Evolutionary conservation across 2,329 filamentous ascomycete genomes (phyloP).

Genomic region (Penicillium sp.): DNA sequence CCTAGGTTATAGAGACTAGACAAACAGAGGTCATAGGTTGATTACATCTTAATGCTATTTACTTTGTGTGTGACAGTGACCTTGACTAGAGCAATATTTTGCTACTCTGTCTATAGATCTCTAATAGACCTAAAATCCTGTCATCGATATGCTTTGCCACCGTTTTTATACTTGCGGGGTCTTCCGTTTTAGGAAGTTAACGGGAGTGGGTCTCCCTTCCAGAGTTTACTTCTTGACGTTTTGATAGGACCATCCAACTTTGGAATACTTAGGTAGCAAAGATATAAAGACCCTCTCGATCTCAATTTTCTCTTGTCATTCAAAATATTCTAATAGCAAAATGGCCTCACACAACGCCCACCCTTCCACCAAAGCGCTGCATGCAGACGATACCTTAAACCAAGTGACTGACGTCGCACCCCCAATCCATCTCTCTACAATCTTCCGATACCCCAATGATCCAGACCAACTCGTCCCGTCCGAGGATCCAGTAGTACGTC

Average conservation of each 20-base stretch:
- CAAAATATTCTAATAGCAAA: background rate
- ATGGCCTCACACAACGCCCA: conserved; percentile 23
- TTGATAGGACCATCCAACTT: background rate
- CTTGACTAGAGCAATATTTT: no score
- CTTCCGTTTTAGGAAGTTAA: conserved; percentile 3
- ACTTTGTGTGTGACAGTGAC: background rate
- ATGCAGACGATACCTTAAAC: conserved; percentile 76
- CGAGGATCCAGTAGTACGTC: conserved; percentile 54
- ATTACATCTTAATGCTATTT: background rate
- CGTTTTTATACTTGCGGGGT: background rate
- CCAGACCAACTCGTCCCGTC: conserved; percentile 61
- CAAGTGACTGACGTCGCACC: conserved; percentile 76
- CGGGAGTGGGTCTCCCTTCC: background rate
- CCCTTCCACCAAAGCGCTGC: conserved; percentile 62
- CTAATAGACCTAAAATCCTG: background rate
- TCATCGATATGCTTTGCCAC: background rate
- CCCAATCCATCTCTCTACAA: conserved; percentile 85
- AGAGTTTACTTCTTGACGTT: background rate
- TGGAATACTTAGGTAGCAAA: background rate
- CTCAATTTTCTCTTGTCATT: background rate
- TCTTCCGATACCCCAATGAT: conserved; percentile 73
- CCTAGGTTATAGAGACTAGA: background rate
- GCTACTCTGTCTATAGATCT: no score
- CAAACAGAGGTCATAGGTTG: background rate
- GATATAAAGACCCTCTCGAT: background rate